Conservation (phyloP, 352 stramenopile genomes). For the Phytophthora hibernalis region DNA sequence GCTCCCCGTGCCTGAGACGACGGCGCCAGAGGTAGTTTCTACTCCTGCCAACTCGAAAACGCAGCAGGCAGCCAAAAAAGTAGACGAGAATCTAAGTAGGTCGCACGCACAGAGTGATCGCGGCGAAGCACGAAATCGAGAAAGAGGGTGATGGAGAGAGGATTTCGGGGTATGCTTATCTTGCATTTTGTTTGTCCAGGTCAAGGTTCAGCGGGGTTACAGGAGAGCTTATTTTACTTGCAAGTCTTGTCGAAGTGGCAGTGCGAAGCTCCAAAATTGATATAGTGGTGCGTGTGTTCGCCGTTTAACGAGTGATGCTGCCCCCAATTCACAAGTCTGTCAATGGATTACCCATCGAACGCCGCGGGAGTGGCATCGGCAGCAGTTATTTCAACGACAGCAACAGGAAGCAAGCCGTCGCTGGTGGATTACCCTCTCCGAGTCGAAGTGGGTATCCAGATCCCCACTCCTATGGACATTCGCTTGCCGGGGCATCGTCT, state of each 20-base stretch:
- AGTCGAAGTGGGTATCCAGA: conserved; percentile 14
- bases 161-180: conserved; percentile 11
- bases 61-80: conserved; percentile 29
- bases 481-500: background rate
- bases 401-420: conserved; percentile 23
- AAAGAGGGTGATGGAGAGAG: conserved; percentile 39
- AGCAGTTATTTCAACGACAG: conserved; percentile 14
- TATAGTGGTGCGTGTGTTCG: background rate
- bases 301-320: conserved; percentile 41
- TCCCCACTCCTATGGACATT: background rate
- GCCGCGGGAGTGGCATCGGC: conserved; percentile 15
- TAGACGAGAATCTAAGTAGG: conserved; percentile 37
- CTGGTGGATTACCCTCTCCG: conserved; percentile 10
- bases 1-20: conserved; percentile 22
- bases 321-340: conserved; percentile 57
- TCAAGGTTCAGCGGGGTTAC: conserved; percentile 18
- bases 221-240: conserved; percentile 21
- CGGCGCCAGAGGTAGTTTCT: conserved; percentile 26
- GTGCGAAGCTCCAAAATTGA: background rate
- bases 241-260: conserved; percentile 15
- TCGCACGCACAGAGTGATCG: conserved; percentile 13
- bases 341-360: conserved; percentile 23
- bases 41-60: conserved; percentile 24
- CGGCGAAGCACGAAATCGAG: conserved; percentile 34
- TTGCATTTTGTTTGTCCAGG: conserved; percentile 12